Evolutionary conservation across 164 flowering plant species (phyloP), one percentile per base, ranked within the genome.

Genomic region (Aristolochia californica): DNA sequence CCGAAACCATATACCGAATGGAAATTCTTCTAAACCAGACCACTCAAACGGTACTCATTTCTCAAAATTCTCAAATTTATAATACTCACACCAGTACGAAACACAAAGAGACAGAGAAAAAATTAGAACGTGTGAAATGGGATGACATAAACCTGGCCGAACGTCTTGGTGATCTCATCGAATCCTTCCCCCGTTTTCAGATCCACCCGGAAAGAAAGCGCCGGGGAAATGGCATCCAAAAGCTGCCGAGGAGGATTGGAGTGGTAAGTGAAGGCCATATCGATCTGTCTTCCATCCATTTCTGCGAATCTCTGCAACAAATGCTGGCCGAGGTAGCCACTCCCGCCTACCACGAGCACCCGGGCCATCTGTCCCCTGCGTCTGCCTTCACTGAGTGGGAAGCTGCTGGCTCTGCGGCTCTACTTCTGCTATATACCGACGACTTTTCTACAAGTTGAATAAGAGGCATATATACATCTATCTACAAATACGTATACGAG

Each of bases 241-340:
- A 84, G 53, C 14, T 69, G 20, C 20, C 66, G 73, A 50, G 88
- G 84, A 58, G 77, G 79, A 22, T 45, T 22, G 13, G 88, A 76
- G 68, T 77, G 80, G 67, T 79, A 65, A 26, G 98, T 83, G 75
- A 80, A 87, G 20, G 87, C 95, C 12, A 83, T 54, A 59, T 76
- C 71, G 55, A 58, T 75, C 1, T 71, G 74, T 4, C 53, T 18
- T 16, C 63, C 61, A 15, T 76, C 58, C 18, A 62, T 53, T 25
- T 54, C 71, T 10, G 80, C 60, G 22, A 87, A 57, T 15, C 56
- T 70, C 60, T 77, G 87, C 38, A 91, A 59, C 7, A 91, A 76
- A 65, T 91, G 96, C 73, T 88, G 96, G 30, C 98, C 98, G 53
- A 88, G 68, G 74, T 91, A 91, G 0, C 98, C 98, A 0, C 80